A percentile compares a stretch with the other conserved stretches of the same genome.
These are phyloP conservation scores for Leccinum pallidistipes DNA, from an alignment of 1,284 basidiomycete species.

Conservation along the genomic window DNA sequence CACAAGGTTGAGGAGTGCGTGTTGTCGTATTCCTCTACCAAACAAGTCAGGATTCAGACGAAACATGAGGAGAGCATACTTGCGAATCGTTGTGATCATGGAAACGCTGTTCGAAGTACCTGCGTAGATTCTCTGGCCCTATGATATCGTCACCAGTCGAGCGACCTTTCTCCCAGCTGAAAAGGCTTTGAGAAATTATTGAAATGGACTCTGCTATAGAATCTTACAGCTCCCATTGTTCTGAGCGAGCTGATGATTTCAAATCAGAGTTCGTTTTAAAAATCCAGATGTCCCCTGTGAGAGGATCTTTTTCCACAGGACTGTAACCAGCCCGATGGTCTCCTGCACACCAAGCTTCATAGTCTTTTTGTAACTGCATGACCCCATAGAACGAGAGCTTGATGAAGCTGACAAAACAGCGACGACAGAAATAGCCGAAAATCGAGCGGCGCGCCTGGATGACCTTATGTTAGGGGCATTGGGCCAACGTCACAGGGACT, in stretches of 20 bases:
- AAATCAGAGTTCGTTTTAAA: conserved; percentile 68
- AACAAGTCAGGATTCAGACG: conserved; percentile 5
- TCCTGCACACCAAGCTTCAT: conserved; percentile 60
- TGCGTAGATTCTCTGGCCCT: conserved; percentile 67
- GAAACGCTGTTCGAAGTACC: conserved; percentile 82
- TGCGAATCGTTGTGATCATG: conserved; percentile 77
- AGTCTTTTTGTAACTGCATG: conserved; percentile 60
- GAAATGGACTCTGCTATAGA: not conserved
- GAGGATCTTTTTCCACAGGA: conserved; percentile 52
- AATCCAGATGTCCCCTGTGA: conserved; percentile 59
- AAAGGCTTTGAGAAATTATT: conserved; percentile 1
- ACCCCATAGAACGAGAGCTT: conserved; percentile 74
- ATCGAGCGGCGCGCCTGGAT: conserved; percentile 60
- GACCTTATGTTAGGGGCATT: not conserved
- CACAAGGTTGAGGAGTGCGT: conserved; percentile 73
- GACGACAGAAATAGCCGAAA: conserved; percentile 76
- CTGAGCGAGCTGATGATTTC: conserved; percentile 60
- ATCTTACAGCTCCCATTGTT: conserved; percentile 60
- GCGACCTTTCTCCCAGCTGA: conserved; percentile 65
- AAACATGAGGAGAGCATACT: conserved; percentile 29
- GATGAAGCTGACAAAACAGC: conserved; percentile 68
- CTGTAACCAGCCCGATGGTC: conserved; percentile 48
- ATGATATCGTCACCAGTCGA: conserved; percentile 65
- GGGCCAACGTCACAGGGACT: not conserved
- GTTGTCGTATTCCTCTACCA: conserved; percentile 70